phyloP scores from a whole-genome alignment of 2,329 filamentous ascomycete species.

The Alternaria brassicicola region DNA sequence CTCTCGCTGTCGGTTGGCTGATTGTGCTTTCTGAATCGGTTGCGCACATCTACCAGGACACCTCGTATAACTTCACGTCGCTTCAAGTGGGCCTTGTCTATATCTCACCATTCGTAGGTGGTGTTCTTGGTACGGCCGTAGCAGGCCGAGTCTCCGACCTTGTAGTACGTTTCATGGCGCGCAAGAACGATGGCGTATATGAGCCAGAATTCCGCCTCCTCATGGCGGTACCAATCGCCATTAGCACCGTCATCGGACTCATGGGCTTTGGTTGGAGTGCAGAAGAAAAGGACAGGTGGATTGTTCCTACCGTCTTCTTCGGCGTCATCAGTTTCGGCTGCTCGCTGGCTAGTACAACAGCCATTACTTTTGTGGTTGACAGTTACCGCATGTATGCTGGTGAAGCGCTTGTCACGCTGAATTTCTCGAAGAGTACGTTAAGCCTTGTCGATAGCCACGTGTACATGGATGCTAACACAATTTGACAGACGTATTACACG shows the following conservation, averaged over 20 bases:
- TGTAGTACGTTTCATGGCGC: constrained; percentile 80
- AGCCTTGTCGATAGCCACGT: not conserved
- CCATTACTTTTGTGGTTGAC: constrained; percentile 94
- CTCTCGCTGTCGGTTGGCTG: constrained; percentile 90
- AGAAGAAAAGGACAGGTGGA: constrained; percentile 75
- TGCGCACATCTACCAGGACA: constrained; percentile 75
- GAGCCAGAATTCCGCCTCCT: constrained; percentile 78
- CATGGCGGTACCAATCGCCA: constrained; percentile 76
- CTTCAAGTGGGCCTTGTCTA: constrained; percentile 86
- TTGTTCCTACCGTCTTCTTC: constrained; percentile 92
- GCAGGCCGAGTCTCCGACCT: constrained; percentile 87
- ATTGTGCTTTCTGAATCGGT: constrained; percentile 93
- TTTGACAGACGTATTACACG: constrained; percentile 75
- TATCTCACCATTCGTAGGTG: constrained; percentile 77
- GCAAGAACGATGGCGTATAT: constrained; percentile 89
- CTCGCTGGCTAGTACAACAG: constrained; percentile 84
- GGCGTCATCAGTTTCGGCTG: constrained; percentile 92
- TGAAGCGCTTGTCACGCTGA: constrained; percentile 91
- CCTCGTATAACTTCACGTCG: constrained; percentile 78
- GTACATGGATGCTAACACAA: constrained; percentile 10
- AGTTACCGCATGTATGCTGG: constrained; percentile 92
- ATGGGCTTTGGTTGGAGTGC: constrained; percentile 98
- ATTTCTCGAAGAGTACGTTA: constrained; percentile 80
- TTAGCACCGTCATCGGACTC: constrained; percentile 81
- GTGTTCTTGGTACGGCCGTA: constrained; percentile 84